A percentile compares a stretch with the other conserved stretches of the same genome.
These are phyloP conservation scores for Daucus carota DNA, from an alignment of 129 eudicot genomes.

Conservation along the genomic window DH1_v3.0 NC_030381.2:46511501-46512000, in stretches of 20 bases:
- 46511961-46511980: neutral
- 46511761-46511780: constrained; percentile 75
- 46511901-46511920: constrained; percentile 47
- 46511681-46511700: constrained; percentile 58
- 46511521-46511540: neutral
- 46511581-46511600: constrained; percentile 45
- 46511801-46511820: constrained; percentile 45
- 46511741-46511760: constrained; percentile 37
- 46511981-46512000: neutral
- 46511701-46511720: constrained; percentile 42
- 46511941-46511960: neutral
- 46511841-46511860: constrained; percentile 44
- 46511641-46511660: constrained; percentile 24
- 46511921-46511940: constrained; percentile 1
- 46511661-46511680: constrained; percentile 28
- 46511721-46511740: constrained; percentile 37
- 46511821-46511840: constrained; percentile 60
- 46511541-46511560: neutral
- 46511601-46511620: constrained; percentile 42
- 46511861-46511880: constrained; percentile 61
- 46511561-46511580: constrained; percentile 32
- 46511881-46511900: constrained; percentile 55
- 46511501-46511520: neutral
- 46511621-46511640: constrained; percentile 46
- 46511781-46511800: constrained; percentile 62